Evolutionary conservation across 2,329 filamentous ascomycete genomes (phyloP).

Genomic region (Fusarium caatingaense): DNA sequence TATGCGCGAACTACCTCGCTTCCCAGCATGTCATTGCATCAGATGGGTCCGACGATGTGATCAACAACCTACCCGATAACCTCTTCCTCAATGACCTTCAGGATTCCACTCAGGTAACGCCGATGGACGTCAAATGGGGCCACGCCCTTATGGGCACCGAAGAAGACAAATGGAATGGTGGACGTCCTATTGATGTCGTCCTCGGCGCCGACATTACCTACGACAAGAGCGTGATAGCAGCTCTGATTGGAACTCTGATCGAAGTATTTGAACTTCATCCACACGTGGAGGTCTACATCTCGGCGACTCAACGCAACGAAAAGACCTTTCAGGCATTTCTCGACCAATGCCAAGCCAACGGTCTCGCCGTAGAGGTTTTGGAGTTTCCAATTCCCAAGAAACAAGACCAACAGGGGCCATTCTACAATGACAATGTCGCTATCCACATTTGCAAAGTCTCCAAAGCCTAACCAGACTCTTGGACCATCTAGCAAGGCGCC

Average conservation of each 20-base stretch:
- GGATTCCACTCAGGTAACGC: conserved; percentile 56
- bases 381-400: conserved; percentile 55
- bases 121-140: conserved; percentile 74
- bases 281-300: conserved; percentile 69
- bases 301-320: conserved; percentile 77
- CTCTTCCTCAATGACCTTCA: conserved; percentile 75
- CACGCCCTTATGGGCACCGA: conserved; percentile 68
- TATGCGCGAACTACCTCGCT: conserved; percentile 75
- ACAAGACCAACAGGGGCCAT: conserved; percentile 67
- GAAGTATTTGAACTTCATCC: conserved; percentile 70
- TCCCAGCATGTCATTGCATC: conserved; percentile 73
- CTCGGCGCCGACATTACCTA: conserved; percentile 85
- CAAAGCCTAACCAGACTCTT: conserved; percentile 28
- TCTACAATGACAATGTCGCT: conserved; percentile 69
- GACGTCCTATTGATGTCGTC: conserved; percentile 68
- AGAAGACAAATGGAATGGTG: conserved; percentile 63
- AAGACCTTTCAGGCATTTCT: conserved; percentile 75
- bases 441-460: conserved; percentile 64
- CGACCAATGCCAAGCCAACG: conserved; percentile 64
- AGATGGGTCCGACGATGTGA: conserved; percentile 79
- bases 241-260: conserved; percentile 72
- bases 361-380: conserved; percentile 57
- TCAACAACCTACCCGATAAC: conserved; percentile 74
- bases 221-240: conserved; percentile 71
- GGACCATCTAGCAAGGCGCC: conserved; percentile 7